Percentiles rank a stretch among this genome's conserved stretches.
Evolutionary conservation across 352 stramenopile genomes (phyloP).

Genomic region (Globisporangium cylindrosporum): DNA sequence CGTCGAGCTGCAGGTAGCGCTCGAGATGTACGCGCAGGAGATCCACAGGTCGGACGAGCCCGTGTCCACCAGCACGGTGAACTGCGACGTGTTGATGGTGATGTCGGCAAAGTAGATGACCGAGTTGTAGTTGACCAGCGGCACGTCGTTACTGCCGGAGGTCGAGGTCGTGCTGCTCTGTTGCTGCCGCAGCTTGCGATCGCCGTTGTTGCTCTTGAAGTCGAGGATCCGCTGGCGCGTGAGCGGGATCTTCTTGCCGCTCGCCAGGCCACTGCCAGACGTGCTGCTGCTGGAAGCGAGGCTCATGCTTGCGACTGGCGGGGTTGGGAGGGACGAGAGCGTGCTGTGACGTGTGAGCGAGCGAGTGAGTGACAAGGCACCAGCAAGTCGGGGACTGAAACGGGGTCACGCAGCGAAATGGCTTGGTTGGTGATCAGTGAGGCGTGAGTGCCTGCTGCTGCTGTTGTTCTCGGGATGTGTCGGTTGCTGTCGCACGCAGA

Average conservation of each 20-base stretch:
- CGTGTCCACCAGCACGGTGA: constrained; percentile 65
- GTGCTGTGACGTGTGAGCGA: not conserved
- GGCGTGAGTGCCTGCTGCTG: not conserved
- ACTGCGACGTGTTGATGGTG: constrained; percentile 34
- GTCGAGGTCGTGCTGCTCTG: not conserved
- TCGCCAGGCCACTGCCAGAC: not conserved
- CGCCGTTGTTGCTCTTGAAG: constrained; percentile 10
- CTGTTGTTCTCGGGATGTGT: not conserved
- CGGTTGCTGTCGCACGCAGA: not conserved
- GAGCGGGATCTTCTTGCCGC: constrained; percentile 17
- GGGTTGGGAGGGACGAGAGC: not conserved
- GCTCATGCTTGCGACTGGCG: constrained; percentile 1
- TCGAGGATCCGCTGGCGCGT: constrained; percentile 16
- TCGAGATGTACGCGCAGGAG: constrained; percentile 53
- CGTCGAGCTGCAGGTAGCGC: constrained; percentile 33
- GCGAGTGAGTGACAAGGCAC: not conserved
- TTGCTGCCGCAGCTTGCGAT: constrained; percentile 1
- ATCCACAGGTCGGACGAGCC: constrained; percentile 80
- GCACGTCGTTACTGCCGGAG: constrained; percentile 1
- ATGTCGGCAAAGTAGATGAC: constrained; percentile 70
- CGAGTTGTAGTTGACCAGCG: constrained; percentile 41
- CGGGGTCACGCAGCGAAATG: not conserved
- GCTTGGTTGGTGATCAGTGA: not conserved
- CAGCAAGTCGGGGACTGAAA: not conserved
- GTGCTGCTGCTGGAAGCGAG: not conserved